Evolutionary conservation across 202 grass and related monocot species (phyloP).

Genomic region (Cymbopogon flexuosus): DNA sequence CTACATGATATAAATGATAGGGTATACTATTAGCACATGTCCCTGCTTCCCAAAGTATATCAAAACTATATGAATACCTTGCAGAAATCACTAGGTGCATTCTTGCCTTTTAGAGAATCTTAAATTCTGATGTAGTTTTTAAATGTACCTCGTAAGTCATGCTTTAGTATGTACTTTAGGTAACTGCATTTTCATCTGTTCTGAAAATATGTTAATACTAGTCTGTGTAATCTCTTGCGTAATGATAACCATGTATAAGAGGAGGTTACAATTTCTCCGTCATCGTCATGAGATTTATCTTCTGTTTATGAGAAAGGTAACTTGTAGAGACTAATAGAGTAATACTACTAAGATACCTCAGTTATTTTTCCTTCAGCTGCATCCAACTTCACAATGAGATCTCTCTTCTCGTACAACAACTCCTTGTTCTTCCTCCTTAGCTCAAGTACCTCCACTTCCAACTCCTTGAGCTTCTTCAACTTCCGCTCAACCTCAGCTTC

Average conservation of each 20-base stretch:
- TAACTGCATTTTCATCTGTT: neutral
- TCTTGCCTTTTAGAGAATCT: neutral
- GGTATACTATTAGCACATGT: slow-evolving; percentile 6
- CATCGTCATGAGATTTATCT: neutral
- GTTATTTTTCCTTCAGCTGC: slow-evolving; percentile 60
- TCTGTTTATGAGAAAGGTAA: neutral
- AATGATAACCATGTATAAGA: neutral
- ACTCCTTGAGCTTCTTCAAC: slow-evolving; percentile 65
- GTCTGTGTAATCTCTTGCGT: neutral
- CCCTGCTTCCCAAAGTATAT: neutral
- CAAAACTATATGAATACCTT: neutral
- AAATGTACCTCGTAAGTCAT: neutral
- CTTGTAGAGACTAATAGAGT: slow-evolving; percentile 6
- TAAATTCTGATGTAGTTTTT: neutral
- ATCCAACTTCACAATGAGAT: slow-evolving; percentile 73
- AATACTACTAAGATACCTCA: slow-evolving; percentile 22
- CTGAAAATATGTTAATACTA: neutral
- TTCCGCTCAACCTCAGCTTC: slow-evolving; percentile 66
- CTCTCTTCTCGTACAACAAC: slow-evolving; percentile 85
- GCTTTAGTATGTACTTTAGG: slow-evolving; percentile 13
- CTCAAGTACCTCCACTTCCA: slow-evolving; percentile 83
- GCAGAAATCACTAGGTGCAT: neutral
- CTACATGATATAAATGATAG: slow-evolving; percentile 37
- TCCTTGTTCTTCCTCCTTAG: slow-evolving; percentile 88
- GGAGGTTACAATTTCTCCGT: neutral